Base-by-base conservation (phyloP, 352 stramenopile species). In the Achlya hypogyna region DNA sequence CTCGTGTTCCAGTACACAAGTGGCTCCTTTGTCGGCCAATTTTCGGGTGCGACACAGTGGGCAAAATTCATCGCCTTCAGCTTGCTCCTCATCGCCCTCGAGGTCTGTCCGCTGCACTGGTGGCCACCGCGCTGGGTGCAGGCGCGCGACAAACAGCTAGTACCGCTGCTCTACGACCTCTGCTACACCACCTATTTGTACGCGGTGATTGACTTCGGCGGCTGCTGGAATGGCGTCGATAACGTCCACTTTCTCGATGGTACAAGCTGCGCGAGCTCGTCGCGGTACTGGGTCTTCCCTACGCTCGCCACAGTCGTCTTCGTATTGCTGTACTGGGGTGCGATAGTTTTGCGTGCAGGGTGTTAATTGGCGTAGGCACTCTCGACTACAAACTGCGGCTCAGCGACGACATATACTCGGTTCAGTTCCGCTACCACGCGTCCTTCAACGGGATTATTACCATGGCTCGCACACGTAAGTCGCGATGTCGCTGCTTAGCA, bases 341-440 rank as follows among this genome's bases (percentile, higher is more conserved):
- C 54, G 35, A 32, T 59, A 18, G 1, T 35, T 14, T 2, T 28
- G 16, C 22, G 12, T 38, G 22, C 23, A 43, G 3, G 58, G 8
- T 54, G 8, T 31, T 45, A 3, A 3, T 45, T 9, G 38, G n/a
- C 18, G n/a, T 67, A 67, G 60, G 60, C 23, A 67, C 60, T 18
- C 47, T 67, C n/a, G 23, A 58, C 16, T 67, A 67, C 51, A 67
- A 67, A 22, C 43, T 35, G 60, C 60, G 49, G 28, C 47, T 67
- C 2, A 67, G 60, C 40, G 60, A 67, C 25, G 38, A 67, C 1
- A 38, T 67, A 1, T 67, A 28, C 28, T 49, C 60, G 12, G 60
- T 67, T 54, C 60, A 49, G n/a, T 58, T 67, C 28, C 60, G 60
- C 12, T 67, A 51, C 34, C 60, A 67, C 12, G 40, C 60, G 38